phyloP scores from a whole-genome alignment of 2,329 filamentous ascomycete genomes.

The Hirsutella minnesotensis region DNA sequence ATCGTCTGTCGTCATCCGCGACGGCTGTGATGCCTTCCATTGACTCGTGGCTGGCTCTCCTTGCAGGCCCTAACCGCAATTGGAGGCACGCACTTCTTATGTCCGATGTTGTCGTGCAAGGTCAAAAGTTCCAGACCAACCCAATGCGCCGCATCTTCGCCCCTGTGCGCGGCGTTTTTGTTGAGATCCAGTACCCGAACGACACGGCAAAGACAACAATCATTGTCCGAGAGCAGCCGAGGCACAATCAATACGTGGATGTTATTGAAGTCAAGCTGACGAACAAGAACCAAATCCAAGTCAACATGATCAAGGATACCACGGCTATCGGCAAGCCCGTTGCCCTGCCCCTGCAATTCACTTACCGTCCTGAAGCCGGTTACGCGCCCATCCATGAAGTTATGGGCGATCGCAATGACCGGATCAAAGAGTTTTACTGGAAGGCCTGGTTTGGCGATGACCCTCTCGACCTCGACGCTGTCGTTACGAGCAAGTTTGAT shows the following conservation, averaged over 20 bases:
- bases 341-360: constrained; percentile 78
- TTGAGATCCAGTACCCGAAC: constrained; percentile 76
- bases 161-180: constrained; percentile 72
- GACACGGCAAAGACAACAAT: constrained; percentile 77
- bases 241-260: constrained; percentile 75
- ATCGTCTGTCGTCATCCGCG: constrained; percentile 68
- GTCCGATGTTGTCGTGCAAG: constrained; percentile 87
- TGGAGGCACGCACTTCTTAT: constrained; percentile 95
- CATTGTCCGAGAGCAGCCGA: constrained; percentile 73
- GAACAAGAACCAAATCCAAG: constrained; percentile 65
- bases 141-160: constrained; percentile 86
- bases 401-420: constrained; percentile 91
- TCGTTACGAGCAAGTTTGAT: constrained; percentile 79
- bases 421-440: constrained; percentile 99
- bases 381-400: constrained; percentile 97
- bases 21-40: constrained; percentile 63
- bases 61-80: constrained; percentile 75
- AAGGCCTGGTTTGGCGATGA: constrained; percentile 92
- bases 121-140: constrained; percentile 94
- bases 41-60: constrained; percentile 76
- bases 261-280: constrained; percentile 76
- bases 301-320: constrained; percentile 88
- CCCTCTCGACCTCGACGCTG: constrained; percentile 67
- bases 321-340: constrained; percentile 74
- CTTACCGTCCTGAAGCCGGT: constrained; percentile 86